Conservation (phyloP, 306 rosid genomes). For the Dryas drummondii region DNA sequence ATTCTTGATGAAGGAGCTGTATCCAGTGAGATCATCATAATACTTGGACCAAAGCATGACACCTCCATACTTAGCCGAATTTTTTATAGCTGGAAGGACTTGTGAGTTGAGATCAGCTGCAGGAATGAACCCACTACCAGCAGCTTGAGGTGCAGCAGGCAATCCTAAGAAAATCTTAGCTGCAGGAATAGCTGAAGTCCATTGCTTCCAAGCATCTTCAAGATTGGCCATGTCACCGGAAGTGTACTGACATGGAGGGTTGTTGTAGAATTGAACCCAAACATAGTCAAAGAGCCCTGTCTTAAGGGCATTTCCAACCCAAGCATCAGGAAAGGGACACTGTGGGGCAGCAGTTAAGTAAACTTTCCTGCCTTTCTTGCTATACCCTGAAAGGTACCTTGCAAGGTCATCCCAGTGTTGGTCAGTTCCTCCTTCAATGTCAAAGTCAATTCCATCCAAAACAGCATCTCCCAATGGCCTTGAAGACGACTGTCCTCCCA, state of each 20-base stretch:
- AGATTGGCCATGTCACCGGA: conserved; percentile 37
- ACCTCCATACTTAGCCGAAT: conserved; percentile 38
- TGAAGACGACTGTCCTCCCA: conserved; percentile 33
- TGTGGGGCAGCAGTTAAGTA: conserved; percentile 38
- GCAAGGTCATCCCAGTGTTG: conserved; percentile 35
- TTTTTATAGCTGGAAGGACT: conserved; percentile 34
- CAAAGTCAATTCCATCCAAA: conserved; percentile 43
- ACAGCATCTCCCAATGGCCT: conserved; percentile 37
- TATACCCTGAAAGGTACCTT: conserved; percentile 19
- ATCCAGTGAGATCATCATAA: conserved; percentile 26
- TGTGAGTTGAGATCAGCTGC: conserved; percentile 25
- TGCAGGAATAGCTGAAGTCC: conserved; percentile 42
- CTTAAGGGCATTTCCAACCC: conserved; percentile 25
- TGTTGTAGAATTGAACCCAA: conserved; percentile 80
- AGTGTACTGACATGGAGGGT: conserved; percentile 46
- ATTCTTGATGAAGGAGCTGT: conserved; percentile 36
- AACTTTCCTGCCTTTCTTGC: conserved; percentile 5
- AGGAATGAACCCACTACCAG: conserved; percentile 38
- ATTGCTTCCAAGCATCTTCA: conserved; percentile 50
- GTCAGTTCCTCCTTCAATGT: conserved; percentile 22
- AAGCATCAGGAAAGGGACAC: conserved; percentile 36
- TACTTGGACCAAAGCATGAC: conserved; percentile 42
- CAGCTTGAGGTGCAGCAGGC: conserved; percentile 58
- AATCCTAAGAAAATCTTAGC: conserved; percentile 57
- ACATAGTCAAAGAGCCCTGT: conserved; percentile 37